Base-by-base conservation (phyloP, 2,329 filamentous ascomycete genomes). In the Colletotrichum sp. region DNA sequence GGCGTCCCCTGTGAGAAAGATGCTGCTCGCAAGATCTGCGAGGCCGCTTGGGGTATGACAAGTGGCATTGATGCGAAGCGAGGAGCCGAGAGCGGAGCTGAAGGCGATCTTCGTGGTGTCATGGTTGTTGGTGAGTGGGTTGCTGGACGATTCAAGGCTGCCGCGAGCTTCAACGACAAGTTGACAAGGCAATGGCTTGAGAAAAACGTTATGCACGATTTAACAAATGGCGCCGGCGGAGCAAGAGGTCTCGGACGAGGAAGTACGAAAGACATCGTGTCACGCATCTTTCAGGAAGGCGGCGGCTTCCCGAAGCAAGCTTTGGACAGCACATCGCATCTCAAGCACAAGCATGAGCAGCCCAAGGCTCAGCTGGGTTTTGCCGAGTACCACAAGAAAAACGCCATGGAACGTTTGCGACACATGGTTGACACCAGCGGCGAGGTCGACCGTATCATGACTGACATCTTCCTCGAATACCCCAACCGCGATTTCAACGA, bases 71-170 rank as follows among this genome's bases (percentile, higher is more conserved):
- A 96, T 78, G 91, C 90, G 26, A 92, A 90, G 65, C 91, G 91
- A 52, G 93, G 93, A 0, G 91, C 93, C 24, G 93, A 95, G 78
- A 91, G 90, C 77, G 90, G 89, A n/a, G 90, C 91, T 1, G 90
- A 93, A 78, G 93, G 93, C 34, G 95, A 97, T 81, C 90, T 97
- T 38, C 91, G 95, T 78, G 94, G 95, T 52, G 91, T 96, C 73
- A 94, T 97, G 93, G 95, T 97, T 0, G 94, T 96, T 6, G 93
- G 93, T 55, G 95, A 97, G 83, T 97, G 95, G 95, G 94, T 96
- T 16, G 95, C 95, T 21, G 90, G 93, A 12, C 93, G 94, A 56
- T 87, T 96, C 65, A 90, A 89, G 78, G 86, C 90, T 5, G 85
- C 88, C 1, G 82, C 86, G 2, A 77, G 81, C 9, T 80, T 80